Conservation (phyloP, 805 yeast species). For the Middelhovenomyces tepae region DNA sequence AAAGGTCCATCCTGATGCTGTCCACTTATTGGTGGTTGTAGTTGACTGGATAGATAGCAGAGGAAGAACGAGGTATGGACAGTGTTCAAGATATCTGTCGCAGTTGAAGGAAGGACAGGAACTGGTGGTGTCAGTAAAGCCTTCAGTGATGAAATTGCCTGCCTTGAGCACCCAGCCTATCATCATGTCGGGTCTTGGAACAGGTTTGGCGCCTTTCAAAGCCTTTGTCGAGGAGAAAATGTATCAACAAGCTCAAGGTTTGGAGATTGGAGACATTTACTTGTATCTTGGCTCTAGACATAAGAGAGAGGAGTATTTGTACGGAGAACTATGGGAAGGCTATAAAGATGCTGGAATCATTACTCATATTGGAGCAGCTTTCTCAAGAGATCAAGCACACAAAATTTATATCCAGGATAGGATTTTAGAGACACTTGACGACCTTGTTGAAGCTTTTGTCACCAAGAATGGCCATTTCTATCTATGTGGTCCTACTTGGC, state of each 20-base stretch:
- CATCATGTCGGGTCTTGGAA: conserved; percentile 95
- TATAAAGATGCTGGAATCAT: conserved; percentile 84
- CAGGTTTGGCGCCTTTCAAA: conserved; percentile 97
- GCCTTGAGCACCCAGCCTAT: conserved; percentile 80
- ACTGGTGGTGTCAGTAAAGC: conserved; percentile 88
- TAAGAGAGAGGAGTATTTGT: conserved; percentile 86
- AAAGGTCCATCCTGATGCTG: conserved; percentile 80
- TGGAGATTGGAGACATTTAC: conserved; percentile 80
- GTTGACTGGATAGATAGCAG: conserved; percentile 89
- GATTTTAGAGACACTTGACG: conserved; percentile 66
- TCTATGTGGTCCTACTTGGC: conserved; percentile 99
- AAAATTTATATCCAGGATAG: conserved; percentile 93
- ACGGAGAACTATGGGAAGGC: conserved; percentile 97
- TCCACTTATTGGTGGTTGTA: conserved; percentile 85
- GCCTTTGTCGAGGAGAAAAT: conserved; percentile 93
- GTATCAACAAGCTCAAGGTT: conserved; percentile 86
- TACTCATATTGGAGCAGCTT: conserved; percentile 95
- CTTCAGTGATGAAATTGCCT: conserved; percentile 95
- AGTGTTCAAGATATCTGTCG: conserved; percentile 84
- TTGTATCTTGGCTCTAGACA: conserved; percentile 91
- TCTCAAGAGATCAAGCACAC: conserved; percentile 93
- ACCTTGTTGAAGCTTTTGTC: conserved; percentile 71
- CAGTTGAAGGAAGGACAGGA: conserved; percentile 74
- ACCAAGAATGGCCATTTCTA: conserved; percentile 80
- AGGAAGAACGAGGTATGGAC: conserved; percentile 86